phyloP scores from a whole-genome alignment of 371 early-diverging fungal genomes.

The Thermomucor indicae-seudaticae region DNA sequence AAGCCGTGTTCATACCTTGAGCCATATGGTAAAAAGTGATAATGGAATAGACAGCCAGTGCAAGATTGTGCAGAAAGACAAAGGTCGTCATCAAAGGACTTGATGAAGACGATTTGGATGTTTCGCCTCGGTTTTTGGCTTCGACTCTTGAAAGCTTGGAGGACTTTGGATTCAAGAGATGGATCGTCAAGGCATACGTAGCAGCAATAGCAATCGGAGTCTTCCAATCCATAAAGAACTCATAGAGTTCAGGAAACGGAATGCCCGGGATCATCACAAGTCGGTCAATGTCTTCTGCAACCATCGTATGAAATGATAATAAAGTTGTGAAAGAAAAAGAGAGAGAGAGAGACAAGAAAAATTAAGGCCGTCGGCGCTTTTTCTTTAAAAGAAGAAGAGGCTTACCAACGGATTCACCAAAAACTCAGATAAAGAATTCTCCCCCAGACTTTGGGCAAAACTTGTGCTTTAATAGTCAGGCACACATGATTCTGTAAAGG shows the following conservation, averaged over 20 bases:
- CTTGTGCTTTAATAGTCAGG: neutral
- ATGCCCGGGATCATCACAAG: slow-evolving; percentile 43
- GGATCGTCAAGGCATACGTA: slow-evolving; percentile 28
- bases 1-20: slow-evolving; percentile 46
- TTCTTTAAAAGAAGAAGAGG: slow-evolving; percentile 3
- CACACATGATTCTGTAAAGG: neutral
- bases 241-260: slow-evolving; percentile 62
- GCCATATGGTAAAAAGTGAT: slow-evolving; percentile 67
- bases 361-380: slow-evolving; percentile 5
- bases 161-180: slow-evolving; percentile 57
- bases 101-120: slow-evolving; percentile 25
- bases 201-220: slow-evolving; percentile 61
- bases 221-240: slow-evolving; percentile 73
- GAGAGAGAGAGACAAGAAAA: slow-evolving; percentile 6
- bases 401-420: neutral
- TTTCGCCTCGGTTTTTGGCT: slow-evolving; percentile 41
- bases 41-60: slow-evolving; percentile 65
- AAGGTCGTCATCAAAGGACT: slow-evolving; percentile 59
- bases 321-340: neutral
- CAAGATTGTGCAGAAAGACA: slow-evolving; percentile 66
- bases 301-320: neutral
- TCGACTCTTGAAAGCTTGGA: slow-evolving; percentile 50
- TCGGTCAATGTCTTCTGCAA: slow-evolving; percentile 20
- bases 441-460: slow-evolving; percentile 20
- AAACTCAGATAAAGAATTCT: slow-evolving; percentile 25